A percentile compares a stretch with the other conserved stretches of the same genome.
These are phyloP conservation scores for Tagetes patula DNA, from an alignment of 129 eudicot genomes.

Conservation along the genomic window DNA sequence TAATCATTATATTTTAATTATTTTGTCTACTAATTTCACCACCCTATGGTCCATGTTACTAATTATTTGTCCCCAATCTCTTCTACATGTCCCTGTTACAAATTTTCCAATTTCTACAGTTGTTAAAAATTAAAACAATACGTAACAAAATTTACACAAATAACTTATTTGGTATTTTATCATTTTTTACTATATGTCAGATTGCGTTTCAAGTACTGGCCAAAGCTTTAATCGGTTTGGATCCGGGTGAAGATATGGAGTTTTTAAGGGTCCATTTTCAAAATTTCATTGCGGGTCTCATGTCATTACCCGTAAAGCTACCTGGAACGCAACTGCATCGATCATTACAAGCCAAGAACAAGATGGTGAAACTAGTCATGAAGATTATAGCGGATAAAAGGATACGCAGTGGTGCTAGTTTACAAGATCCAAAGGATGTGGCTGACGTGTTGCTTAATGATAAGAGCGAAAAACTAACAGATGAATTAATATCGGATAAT, in stretches of 20 bases:
- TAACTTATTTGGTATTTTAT: background rate
- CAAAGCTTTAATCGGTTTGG: slow-evolving; percentile 78
- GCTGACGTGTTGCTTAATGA: slow-evolving; percentile 68
- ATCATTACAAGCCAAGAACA: slow-evolving; percentile 83
- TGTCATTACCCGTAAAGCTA: slow-evolving; percentile 75
- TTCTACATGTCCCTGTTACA: slow-evolving; percentile 26
- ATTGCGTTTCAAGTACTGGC: slow-evolving; percentile 91
- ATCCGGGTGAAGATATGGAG: slow-evolving; percentile 80
- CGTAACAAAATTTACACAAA: background rate
- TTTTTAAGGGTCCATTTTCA: slow-evolving; percentile 64
- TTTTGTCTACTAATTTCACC: slow-evolving; percentile 44
- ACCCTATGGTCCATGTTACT: slow-evolving; percentile 41
- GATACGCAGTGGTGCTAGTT: background rate
- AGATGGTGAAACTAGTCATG: slow-evolving; percentile 64
- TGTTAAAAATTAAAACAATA: slow-evolving; percentile 9
- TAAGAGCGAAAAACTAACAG: slow-evolving; percentile 56
- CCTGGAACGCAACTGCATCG: slow-evolving; percentile 86
- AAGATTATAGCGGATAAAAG: slow-evolving; percentile 55
- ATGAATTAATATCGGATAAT: slow-evolving; percentile 73
- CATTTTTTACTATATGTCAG: slow-evolving; percentile 32
- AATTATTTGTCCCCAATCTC: slow-evolving; percentile 35
- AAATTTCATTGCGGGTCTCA: slow-evolving; percentile 86
- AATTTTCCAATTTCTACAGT: slow-evolving; percentile 21
- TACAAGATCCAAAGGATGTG: slow-evolving; percentile 52
- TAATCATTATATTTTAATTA: slow-evolving; percentile 30